These are phyloP conservation scores for Apiospora marii DNA, from an alignment of 2,329 filamentous ascomycete species.

Conservation along the genomic window DNA sequence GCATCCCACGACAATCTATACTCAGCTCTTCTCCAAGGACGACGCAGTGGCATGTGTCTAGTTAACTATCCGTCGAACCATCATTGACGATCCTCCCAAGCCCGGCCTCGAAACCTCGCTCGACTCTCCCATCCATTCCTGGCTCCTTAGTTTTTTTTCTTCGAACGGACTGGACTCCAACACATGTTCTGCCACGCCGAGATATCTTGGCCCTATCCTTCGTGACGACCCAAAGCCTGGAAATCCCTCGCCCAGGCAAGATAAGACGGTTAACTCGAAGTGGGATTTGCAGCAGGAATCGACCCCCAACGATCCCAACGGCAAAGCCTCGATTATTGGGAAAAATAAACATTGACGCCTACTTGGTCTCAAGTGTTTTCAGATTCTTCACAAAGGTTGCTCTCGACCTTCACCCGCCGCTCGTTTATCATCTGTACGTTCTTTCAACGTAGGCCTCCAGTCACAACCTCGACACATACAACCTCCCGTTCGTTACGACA, in stretches of 20 bases:
- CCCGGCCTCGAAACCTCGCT: conserved; percentile 3
- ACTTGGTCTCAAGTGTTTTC: background rate
- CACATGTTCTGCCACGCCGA: conserved; percentile 3
- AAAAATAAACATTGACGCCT: background rate
- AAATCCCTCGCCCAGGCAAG: background rate
- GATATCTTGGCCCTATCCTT: background rate
- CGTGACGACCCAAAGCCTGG: background rate
- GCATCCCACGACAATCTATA: conserved; percentile 20
- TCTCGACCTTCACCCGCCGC: conserved; percentile 19
- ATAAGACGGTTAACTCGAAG: conserved; percentile 11
- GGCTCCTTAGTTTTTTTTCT: background rate
- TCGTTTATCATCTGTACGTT: conserved; percentile 20
- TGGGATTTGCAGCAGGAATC: conserved; percentile 4
- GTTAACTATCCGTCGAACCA: background rate
- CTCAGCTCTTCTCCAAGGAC: conserved; percentile 15
- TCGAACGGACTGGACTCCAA: conserved; percentile 11
- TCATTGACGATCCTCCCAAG: background rate
- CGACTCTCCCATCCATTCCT: conserved; percentile 1
- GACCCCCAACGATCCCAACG: background rate
- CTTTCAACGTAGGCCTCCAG: background rate
- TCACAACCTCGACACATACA: background rate
- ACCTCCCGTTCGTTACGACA: background rate
- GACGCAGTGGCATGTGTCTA: conserved; percentile 16
- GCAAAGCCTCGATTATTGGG: conserved; percentile 13
- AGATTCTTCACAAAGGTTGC: background rate